Evolutionary conservation across 176 grass and related monocot genomes (phyloP).

Genomic region (Guadua angustifolia): DNA sequence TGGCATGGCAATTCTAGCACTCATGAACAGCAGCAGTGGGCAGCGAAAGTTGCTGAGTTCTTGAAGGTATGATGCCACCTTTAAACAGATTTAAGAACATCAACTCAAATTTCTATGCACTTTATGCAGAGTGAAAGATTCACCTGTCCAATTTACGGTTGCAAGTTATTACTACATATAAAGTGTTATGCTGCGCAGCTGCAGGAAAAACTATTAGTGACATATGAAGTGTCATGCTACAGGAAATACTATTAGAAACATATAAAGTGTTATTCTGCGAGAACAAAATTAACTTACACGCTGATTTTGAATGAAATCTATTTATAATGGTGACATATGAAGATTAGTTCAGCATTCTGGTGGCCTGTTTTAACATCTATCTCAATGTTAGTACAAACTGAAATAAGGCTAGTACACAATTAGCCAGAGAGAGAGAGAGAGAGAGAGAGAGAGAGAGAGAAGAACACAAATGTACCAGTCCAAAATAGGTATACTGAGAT

Average conservation of each 20-base stretch:
- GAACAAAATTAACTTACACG: neutral
- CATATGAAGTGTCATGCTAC: neutral
- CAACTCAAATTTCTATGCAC: conserved; percentile 16
- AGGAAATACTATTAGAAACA: neutral
- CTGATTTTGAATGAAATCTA: conserved; percentile 7
- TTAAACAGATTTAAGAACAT: conserved; percentile 25
- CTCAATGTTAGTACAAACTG: neutral
- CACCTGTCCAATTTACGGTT: neutral
- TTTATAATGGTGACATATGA: neutral
- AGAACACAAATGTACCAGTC: neutral
- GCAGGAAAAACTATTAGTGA: neutral
- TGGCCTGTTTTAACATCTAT: neutral
- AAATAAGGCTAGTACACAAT: neutral
- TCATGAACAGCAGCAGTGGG: conserved; percentile 90
- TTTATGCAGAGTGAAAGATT: conserved; percentile 9
- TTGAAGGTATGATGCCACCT: conserved; percentile 62
- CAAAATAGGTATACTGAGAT: neutral
- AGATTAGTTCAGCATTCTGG: neutral
- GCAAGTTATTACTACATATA: neutral
- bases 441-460: too few relatives aligned
- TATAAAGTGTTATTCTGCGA: neutral
- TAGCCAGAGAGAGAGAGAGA: too few relatives aligned
- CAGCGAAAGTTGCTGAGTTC: conserved; percentile 79
- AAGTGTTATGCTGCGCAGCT: neutral
- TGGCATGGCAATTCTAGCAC: conserved; percentile 92